These are phyloP conservation scores for Pyrus hybrid DNA, from an alignment of 331 rosid species.

Conservation along the genomic window DNA sequence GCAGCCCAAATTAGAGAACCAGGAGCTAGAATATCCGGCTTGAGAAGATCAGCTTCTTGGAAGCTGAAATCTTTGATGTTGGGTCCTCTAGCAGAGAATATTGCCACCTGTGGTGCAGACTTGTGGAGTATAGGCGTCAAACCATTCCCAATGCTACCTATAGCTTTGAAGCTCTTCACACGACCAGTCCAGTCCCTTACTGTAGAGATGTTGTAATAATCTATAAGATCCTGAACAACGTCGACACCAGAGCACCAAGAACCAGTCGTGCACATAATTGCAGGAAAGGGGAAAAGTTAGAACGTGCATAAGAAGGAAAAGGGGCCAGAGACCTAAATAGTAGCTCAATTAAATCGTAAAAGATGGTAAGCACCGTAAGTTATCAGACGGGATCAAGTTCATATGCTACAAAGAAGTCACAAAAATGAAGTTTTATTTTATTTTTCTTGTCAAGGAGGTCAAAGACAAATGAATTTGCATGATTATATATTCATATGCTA, in stretches of 20 bases:
- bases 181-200: slow-evolving; percentile 97
- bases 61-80: slow-evolving; percentile 83
- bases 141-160: slow-evolving; percentile 85
- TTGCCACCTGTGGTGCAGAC: slow-evolving; percentile 96
- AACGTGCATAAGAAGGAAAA: background rate
- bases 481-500: background rate
- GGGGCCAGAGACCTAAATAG: background rate
- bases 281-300: background rate
- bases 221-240: slow-evolving; percentile 67
- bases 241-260: slow-evolving; percentile 14
- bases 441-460: too few relatives aligned
- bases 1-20: slow-evolving; percentile 99
- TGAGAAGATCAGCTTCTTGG: slow-evolving; percentile 98
- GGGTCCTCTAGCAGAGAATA: slow-evolving; percentile 93
- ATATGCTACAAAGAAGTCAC: background rate
- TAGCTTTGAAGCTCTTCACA: slow-evolving; percentile 74
- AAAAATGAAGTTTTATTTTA: background rate
- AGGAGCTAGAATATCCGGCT: slow-evolving; percentile 96
- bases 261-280: slow-evolving; percentile 11
- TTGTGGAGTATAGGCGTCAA: slow-evolving; percentile 84
- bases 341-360: background rate
- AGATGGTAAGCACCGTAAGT: background rate
- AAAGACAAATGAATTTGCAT: background rate
- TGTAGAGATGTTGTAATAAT: slow-evolving; percentile 82
- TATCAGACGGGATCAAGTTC: slow-evolving; percentile 4